Evolutionary conservation across 176 grass and related monocot genomes (phyloP).

Genomic region (Bothriochloa decipiens): DNA sequence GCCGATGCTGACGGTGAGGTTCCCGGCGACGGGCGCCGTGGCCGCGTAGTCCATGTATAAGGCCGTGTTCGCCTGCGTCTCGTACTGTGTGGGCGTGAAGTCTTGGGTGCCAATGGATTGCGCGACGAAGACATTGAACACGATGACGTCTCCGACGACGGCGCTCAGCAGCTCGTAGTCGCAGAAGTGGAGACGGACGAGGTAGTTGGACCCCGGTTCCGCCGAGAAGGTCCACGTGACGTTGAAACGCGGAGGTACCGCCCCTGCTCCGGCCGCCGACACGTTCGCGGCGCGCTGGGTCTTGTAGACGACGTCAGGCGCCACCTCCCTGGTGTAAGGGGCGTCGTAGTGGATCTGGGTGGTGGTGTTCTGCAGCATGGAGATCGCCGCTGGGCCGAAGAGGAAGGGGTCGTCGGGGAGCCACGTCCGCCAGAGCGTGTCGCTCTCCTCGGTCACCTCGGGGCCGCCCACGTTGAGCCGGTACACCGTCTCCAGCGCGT

Average conservation of each 20-base stretch:
- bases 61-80: neutral
- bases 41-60: slow-evolving; percentile 53
- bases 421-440: slow-evolving; percentile 72
- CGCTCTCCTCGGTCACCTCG: slow-evolving; percentile 40
- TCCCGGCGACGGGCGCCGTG: neutral
- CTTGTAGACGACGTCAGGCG: slow-evolving; percentile 56
- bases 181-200: slow-evolving; percentile 77
- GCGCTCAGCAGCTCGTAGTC: slow-evolving; percentile 44
- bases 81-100: neutral
- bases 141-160: neutral
- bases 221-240: slow-evolving; percentile 63
- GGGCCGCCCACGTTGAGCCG: slow-evolving; percentile 73
- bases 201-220: slow-evolving; percentile 34
- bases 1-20: slow-evolving; percentile 60
- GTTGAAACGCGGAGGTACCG: slow-evolving; percentile 31
- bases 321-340: slow-evolving; percentile 28
- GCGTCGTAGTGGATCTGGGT: neutral
- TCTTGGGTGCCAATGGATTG: neutral
- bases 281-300: slow-evolving; percentile 44
- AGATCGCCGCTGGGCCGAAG: neutral
- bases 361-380: neutral
- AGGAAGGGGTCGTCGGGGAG: slow-evolving; percentile 60
- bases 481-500: slow-evolving; percentile 57
- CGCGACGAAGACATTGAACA: slow-evolving; percentile 66
- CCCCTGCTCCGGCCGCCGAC: neutral